Evolutionary conservation across 1,139 yeast genomes (phyloP), one percentile per base, ranked within the genome.

Genomic region (Scheffersomyces illinoinensis): DNA sequence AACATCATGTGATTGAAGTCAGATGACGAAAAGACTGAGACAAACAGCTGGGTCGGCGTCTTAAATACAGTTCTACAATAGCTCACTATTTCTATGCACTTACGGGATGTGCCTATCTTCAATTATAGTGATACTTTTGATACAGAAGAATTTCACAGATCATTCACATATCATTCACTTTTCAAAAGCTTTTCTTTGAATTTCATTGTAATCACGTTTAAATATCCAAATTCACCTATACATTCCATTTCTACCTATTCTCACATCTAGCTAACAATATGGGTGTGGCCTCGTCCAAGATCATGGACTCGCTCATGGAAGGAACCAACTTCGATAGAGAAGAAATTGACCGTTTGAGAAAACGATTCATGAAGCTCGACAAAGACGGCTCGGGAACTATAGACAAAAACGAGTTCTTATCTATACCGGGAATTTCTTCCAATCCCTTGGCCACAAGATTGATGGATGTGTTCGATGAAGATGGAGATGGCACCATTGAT

Each of bases 281-380:
- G 95, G 93, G 93, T 49, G 85, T 85, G 21, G 84, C 86, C 19
- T 85, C 91, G 21, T 87, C 93, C 18, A 87, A 84, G 64, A 76
- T 90, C 54, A 79, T 90, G 56, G 93, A 89, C 62, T 82, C 85
- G 62, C 81, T 90, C 51, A 85, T 87, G 71, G 92, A 88, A 71
- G 92, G 91, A 52, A 89, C 95, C n/a, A 88, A 87, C 74, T 90
- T 92, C 72, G 93, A 91, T 61, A 84, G 89, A 57, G 97, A 92
- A 64, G 99, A 96, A 71, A 90, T 96, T 57, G 97, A 93, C 71
- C 83, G 99, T 61, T 80, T 96, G 62, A 86, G 97, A 62, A 93
- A 93, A 71, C 81, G 99, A 64, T 96, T 96, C 73, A 91, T 93
- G 96, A 96, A 96, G 71, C 79, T 96, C 56, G 99, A 96, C 74